Conservation (phyloP, 176 grass and related monocot species). For the Zoysia japonica region DNA sequence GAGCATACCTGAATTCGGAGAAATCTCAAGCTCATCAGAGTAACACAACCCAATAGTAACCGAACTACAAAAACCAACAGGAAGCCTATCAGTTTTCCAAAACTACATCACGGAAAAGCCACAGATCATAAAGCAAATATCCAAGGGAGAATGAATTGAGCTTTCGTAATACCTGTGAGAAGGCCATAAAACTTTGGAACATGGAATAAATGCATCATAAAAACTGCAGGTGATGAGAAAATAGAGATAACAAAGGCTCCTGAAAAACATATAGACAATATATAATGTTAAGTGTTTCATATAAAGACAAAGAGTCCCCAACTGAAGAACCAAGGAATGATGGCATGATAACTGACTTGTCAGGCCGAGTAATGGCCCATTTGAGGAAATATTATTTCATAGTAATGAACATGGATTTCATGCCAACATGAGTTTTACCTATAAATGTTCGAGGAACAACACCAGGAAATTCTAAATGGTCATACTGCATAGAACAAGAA, state of each 20-base stretch:
- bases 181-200: slow-evolving; percentile 79
- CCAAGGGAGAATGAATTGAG: slow-evolving; percentile 16
- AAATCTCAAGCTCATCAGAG: slow-evolving; percentile 63
- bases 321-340: background rate
- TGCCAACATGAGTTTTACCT: slow-evolving; percentile 47
- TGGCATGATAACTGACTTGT: background rate
- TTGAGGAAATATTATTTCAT: slow-evolving; percentile 16
- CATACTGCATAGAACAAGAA: slow-evolving; percentile 56
- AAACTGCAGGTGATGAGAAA: slow-evolving; percentile 60
- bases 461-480: slow-evolving; percentile 94
- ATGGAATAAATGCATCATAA: slow-evolving; percentile 55
- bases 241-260: slow-evolving; percentile 72
- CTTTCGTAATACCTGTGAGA: slow-evolving; percentile 55
- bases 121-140: slow-evolving; percentile 31
- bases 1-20: slow-evolving; percentile 77
- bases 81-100: slow-evolving; percentile 23
- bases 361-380: background rate
- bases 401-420: slow-evolving; percentile 27
- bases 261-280: slow-evolving; percentile 38
- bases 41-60: slow-evolving; percentile 63
- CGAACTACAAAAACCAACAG: slow-evolving; percentile 58
- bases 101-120: slow-evolving; percentile 29
- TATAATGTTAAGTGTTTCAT: slow-evolving; percentile 8
- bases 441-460: slow-evolving; percentile 96
- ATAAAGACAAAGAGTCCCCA: slow-evolving; percentile 2